Base-by-base conservation (phyloP, 1,284 basidiomycete genomes). In the Puccinia novopanici region DNA sequence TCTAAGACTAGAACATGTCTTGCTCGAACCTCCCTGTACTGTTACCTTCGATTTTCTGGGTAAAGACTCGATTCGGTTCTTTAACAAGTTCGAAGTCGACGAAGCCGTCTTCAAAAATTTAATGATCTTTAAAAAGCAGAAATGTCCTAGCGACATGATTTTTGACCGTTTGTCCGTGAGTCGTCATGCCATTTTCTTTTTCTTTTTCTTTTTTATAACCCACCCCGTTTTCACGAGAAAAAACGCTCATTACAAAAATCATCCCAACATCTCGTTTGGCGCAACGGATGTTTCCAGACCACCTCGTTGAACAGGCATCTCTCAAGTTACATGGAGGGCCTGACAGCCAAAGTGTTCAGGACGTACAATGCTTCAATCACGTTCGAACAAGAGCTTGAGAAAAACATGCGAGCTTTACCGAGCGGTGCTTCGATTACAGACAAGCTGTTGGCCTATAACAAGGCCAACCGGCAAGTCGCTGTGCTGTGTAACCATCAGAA, bases 401-500 rank as follows among this genome's bases (percentile, higher is more conserved):
- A 90, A 82, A 91, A 90, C 2, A 79, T 79, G 76, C n/a, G 19
- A 17, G 52, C 0, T 24, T 40, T 79, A 42, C 91, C 93, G n/a
- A 0, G 88, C 89, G 83, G 88, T 91, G 83, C 90, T 0, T 91
- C 92, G 0, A 88, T 94, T 12, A 92, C 94, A 83, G 94, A 98
- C 87, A 97, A 96, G 87, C 88, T 98, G 78, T 93, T 95, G 73
- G 92, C 93, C 19, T 98, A 97, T 87, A 97, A 97, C 85, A 92
- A 93, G 73, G 95, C 95, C 15, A 98, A 98, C 87, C 92, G 95
- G 75, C 90, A 92, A 88, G 95, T 98, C 13, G 95, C 95, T 82
- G 93, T 97, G 82, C 88, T 98, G 68, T 98, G 95, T 89, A 98
- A 98, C 89, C 95, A 98, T 92, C 95, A 97, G 87, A 90, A 94